Evolutionary conservation across 2,329 filamentous ascomycete genomes (phyloP).

Genomic region (Clonostachys byssicola): DNA sequence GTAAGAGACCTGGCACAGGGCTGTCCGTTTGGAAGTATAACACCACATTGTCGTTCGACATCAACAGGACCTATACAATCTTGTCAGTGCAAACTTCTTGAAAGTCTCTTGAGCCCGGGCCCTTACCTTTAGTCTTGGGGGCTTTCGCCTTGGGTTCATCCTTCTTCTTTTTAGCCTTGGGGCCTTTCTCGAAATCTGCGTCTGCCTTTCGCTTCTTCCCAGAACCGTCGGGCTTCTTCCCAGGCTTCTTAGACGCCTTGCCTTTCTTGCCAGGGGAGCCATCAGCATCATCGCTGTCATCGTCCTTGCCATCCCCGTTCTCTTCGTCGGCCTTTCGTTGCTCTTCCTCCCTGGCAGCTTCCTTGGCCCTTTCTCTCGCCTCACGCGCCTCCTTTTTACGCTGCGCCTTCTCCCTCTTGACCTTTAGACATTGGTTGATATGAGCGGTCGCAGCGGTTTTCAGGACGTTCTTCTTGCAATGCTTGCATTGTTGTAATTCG

Average conservation of each 20-base stretch:
- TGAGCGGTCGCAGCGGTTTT: constrained; percentile 73
- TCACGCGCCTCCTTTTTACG: constrained; percentile 73
- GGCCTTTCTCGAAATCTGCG: constrained; percentile 72
- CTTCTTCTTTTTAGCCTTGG: constrained; percentile 92
- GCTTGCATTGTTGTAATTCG: constrained; percentile 83
- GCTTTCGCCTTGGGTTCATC: constrained; percentile 82
- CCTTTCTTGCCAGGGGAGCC: constrained; percentile 35
- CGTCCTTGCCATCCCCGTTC: constrained; percentile 42
- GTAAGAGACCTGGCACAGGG: constrained; percentile 85
- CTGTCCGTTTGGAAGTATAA: constrained; percentile 77
- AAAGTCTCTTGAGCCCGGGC: neutral
- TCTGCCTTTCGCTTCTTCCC: constrained; percentile 79
- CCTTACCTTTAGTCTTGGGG: constrained; percentile 73
- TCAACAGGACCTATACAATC: constrained; percentile 68
- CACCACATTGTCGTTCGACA: constrained; percentile 91
- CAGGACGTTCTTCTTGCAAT: constrained; percentile 86
- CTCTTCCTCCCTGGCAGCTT: constrained; percentile 55
- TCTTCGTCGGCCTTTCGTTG: constrained; percentile 45
- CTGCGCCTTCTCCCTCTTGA: constrained; percentile 79
- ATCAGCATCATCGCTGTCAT: constrained; percentile 41
- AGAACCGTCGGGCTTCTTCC: constrained; percentile 62
- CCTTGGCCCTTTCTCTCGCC: constrained; percentile 61
- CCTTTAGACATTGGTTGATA: constrained; percentile 76
- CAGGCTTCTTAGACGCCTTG: constrained; percentile 31
- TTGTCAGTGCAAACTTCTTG: constrained; percentile 1